Conservation (phyloP, 2,329 filamentous ascomycete genomes). For the Xylaria sp. region DNA sequence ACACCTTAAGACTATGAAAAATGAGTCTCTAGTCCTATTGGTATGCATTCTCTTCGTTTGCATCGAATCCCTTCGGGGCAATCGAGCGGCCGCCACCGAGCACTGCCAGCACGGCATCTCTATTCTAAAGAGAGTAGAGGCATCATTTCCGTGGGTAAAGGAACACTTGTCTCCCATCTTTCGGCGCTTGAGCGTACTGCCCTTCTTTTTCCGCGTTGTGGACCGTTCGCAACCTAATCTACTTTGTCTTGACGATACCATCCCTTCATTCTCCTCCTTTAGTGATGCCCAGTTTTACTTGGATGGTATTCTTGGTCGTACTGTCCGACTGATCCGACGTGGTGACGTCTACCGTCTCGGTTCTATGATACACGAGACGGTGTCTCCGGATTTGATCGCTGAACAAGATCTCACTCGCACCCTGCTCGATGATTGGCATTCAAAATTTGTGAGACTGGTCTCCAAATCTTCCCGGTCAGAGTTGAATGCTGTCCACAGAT, state of each 20-base stretch:
- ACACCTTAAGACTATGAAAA: constrained; percentile 46
- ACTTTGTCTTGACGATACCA: constrained; percentile 40
- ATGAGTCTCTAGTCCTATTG: constrained; percentile 52
- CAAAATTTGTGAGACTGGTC: constrained; percentile 42
- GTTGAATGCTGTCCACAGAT: constrained; percentile 17
- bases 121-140: constrained; percentile 49
- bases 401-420: constrained; percentile 41
- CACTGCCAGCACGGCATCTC: constrained; percentile 54
- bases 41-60: constrained; percentile 57
- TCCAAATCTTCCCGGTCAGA: background rate
- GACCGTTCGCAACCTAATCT: constrained; percentile 38
- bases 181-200: constrained; percentile 53
- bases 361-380: constrained; percentile 26
- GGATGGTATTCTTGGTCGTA: constrained; percentile 46
- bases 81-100: constrained; percentile 50
- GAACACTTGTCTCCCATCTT: constrained; percentile 52
- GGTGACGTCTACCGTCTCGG: constrained; percentile 47
- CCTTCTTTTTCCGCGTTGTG: constrained; percentile 52
- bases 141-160: constrained; percentile 46
- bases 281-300: constrained; percentile 49
- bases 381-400: constrained; percentile 36
- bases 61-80: constrained; percentile 55
- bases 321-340: constrained; percentile 47
- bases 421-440: constrained; percentile 48
- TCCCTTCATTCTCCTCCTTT: constrained; percentile 41